Evolutionary conservation across 768 basidiomycete genomes (phyloP), one percentile per base, ranked within the genome.

Genomic region (Suillus weaverae): DNA sequence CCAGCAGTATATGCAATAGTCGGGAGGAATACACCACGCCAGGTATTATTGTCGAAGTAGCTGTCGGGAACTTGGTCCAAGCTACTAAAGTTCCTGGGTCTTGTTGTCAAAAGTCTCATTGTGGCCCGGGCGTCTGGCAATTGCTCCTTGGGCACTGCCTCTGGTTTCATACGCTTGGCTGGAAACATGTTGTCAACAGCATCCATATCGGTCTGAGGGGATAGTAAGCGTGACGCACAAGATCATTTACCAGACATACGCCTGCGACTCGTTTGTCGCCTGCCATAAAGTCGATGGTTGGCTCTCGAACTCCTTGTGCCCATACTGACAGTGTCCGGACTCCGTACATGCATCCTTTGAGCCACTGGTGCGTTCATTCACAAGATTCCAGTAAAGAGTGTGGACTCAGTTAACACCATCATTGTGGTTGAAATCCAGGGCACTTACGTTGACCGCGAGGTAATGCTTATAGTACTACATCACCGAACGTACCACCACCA

Each of bases 351-450:
- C 10, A 46, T 22, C 44, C n/a, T 46, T 46, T 11, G 5, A 46
- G n/a, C 22, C n/a, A 46, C n/a, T 22, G 44, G 4, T 46, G 5
- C n/a, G 44, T 22, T 46, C 44, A 10, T 46, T 46, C 44, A 56
- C 50, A 48, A 60, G 13, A 30, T 48, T 46, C 39, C 57, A 56
- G 55, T 60, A 30, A 64, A 60, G 35, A 64, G 30, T 14, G 55
- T 51, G 8, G 44, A n/a, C 26, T 64, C 63, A 35, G 63, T 64
- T 36, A 64, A 30, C 22, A 50, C 44, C 30, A 64, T 20, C 63
- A 64, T 64, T 38, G 56, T 22, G 20, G 55, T 38, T 14, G n/a
- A 44, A 44, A 59, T 60, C 14, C 26, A 59, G 36, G 46, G 30
- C 22, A 63, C 41, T 35, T 33, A 60, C 55, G 44, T 46, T n/a